Base-by-base conservation (phyloP, 2,329 filamentous ascomycete species). In the Aspergillus proliferans region DNA sequence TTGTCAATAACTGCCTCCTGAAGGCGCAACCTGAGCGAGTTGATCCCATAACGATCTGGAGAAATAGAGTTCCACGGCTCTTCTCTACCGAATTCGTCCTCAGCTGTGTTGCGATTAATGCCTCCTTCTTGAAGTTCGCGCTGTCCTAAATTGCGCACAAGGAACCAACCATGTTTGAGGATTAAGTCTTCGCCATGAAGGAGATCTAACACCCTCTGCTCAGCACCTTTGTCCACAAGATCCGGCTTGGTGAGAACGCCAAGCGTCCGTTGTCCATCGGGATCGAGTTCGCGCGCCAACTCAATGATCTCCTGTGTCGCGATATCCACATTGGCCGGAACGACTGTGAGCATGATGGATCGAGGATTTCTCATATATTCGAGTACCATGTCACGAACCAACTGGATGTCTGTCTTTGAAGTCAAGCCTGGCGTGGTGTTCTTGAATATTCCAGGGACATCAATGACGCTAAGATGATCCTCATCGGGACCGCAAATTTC, bases 231-330 rank as follows among this genome's bases (percentile, higher is more conserved):
- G 45, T 69, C 61, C n/a, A 76, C 74, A 0, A 83, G 64, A 50
- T 86, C 82, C 0, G 80, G 77, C 54, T 85, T 85, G 0, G 81
- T 85, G 0, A 84, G 66, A 6, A 77, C 63, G 0, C 71, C 70
- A 1, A 76, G 49, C 0, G 73, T 76, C 42, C 73, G 59, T 39
- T 57, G 49, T 1, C 71, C 69, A 4, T 54, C 50, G 0, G 50
- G 53, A 51, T 76, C 72, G 15, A 54, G 49, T 9, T 66, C 54
- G 26, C 60, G 56, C 0, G 74, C 72, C 45, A 71, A 55, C 15
- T 68, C 58, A 1, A 76, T 54, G 38, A 78, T 76, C 38, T 72
- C 67, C 47, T 77, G 72, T 0, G 67, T 76, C 0, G 68, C 69
- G 28, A 75, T 63, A 44, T 78, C 73, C 6, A 69, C 66, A 33